These are phyloP conservation scores for Aspergillus proliferans DNA, from an alignment of 2,329 filamentous ascomycete species.

Conservation along the genomic window DNA sequence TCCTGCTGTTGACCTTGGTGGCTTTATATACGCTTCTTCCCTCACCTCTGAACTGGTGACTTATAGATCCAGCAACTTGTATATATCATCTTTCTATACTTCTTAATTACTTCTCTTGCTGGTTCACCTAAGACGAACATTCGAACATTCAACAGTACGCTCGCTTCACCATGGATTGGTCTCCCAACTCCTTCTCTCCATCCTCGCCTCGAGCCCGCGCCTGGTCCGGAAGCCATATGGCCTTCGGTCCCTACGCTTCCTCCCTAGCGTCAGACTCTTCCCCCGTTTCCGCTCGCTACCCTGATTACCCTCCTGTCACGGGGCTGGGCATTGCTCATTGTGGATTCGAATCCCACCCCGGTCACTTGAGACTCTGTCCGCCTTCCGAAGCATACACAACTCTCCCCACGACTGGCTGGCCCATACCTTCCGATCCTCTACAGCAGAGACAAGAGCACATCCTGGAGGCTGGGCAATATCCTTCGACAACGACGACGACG, in stretches of 20 bases:
- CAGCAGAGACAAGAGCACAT: conserved; percentile 13
- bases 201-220: neutral
- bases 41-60: conserved; percentile 2
- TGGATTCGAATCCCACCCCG: conserved; percentile 15
- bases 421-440: conserved; percentile 13
- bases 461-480: conserved; percentile 16
- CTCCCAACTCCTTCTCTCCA: neutral
- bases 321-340: conserved; percentile 29
- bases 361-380: conserved; percentile 16
- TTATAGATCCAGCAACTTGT: conserved; percentile 5
- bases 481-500: conserved; percentile 11
- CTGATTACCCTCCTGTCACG: neutral
- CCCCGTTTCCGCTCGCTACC: neutral
- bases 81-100: conserved; percentile 4
- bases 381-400: conserved; percentile 13
- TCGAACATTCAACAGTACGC: neutral
- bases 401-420: conserved; percentile 15
- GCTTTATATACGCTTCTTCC: conserved; percentile 20
- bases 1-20: conserved; percentile 16
- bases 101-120: neutral
- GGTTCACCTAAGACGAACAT: neutral
- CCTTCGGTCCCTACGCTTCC: conserved; percentile 21
- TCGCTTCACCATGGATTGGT: neutral
- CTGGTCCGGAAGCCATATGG: conserved; percentile 4
- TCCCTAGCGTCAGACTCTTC: conserved; percentile 6